Percentiles rank a stretch among this genome's conserved stretches.
phyloP scores from a whole-genome alignment of 2,329 filamentous ascomycete species.

The Calonectria honghensis region DNA sequence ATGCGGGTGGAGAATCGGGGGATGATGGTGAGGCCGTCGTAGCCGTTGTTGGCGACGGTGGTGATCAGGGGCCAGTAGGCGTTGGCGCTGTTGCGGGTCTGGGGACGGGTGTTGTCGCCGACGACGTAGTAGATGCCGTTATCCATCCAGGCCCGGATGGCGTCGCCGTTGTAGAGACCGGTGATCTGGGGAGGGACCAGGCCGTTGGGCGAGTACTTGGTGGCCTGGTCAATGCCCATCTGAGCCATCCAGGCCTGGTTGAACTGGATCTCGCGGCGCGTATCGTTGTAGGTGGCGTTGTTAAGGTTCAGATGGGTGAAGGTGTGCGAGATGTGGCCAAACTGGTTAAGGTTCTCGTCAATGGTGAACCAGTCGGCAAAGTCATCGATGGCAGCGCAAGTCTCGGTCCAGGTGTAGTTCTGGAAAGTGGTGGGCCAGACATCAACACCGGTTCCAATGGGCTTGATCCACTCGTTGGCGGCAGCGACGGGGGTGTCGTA shows the following conservation, averaged over 20 bases:
- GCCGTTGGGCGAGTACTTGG: slow-evolving; percentile 39
- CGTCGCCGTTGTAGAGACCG: slow-evolving; percentile 46
- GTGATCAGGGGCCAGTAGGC: slow-evolving; percentile 47
- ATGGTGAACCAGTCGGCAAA: slow-evolving; percentile 47
- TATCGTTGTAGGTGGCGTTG: slow-evolving; percentile 46
- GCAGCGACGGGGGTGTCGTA: slow-evolving; percentile 30
- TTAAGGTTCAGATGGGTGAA: slow-evolving; percentile 47
- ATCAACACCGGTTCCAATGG: slow-evolving; percentile 22
- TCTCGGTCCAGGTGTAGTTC: slow-evolving; percentile 41
- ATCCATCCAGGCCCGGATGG: slow-evolving; percentile 45
- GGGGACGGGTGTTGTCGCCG: slow-evolving; percentile 45
- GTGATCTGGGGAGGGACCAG: slow-evolving; percentile 47
- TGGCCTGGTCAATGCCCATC: slow-evolving; percentile 46
- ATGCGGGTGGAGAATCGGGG: slow-evolving; percentile 46
- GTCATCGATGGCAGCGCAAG: slow-evolving; percentile 41
- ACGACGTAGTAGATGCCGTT: slow-evolving; percentile 45
- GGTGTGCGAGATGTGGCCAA: slow-evolving; percentile 47
- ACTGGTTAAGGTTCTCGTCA: slow-evolving; percentile 42
- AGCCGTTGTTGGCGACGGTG: slow-evolving; percentile 44
- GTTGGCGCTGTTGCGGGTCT: slow-evolving; percentile 33
- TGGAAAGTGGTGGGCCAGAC: slow-evolving; percentile 37
- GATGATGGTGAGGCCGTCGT: slow-evolving; percentile 39
- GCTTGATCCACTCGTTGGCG: slow-evolving; percentile 37
- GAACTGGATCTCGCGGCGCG: slow-evolving; percentile 45
- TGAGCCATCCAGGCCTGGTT: slow-evolving; percentile 48